Percentiles rank a stretch among this genome's conserved stretches.
phyloP scores from a whole-genome alignment of 1,139 yeast species.

The Yamadazyma taylorii region DNA sequence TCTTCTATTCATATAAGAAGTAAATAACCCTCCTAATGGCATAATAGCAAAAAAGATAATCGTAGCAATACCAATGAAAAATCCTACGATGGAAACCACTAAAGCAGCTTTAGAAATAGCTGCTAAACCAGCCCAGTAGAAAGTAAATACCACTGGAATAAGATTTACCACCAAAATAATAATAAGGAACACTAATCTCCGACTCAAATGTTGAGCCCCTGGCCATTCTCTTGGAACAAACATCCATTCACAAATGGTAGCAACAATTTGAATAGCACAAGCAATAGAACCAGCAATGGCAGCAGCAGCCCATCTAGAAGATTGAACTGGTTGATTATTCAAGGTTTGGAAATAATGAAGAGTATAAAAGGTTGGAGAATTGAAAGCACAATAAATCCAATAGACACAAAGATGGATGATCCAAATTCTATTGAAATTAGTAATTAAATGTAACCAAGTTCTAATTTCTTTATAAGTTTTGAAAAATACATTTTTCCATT shows the following conservation, averaged over 20 bases:
- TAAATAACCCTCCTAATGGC: constrained; percentile 97
- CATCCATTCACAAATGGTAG: constrained; percentile 91
- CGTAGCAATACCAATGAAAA: constrained; percentile 85
- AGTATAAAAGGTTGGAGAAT: constrained; percentile 89
- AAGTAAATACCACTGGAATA: constrained; percentile 84
- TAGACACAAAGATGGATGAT: constrained; percentile 82
- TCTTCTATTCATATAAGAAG: constrained; percentile 85
- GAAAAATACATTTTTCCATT: constrained; percentile 90
- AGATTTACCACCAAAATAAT: constrained; percentile 69
- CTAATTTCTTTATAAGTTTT: constrained; percentile 96
- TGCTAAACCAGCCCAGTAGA: constrained; percentile 75
- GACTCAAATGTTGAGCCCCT: constrained; percentile 94
- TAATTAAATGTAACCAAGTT: constrained; percentile 95
- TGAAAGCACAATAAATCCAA: constrained; percentile 95
- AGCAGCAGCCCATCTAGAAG: constrained; percentile 88
- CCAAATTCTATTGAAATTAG: constrained; percentile 98
- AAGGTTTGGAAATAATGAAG: constrained; percentile 78
- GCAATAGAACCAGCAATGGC: constrained; percentile 95
- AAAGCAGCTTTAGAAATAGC: constrained; percentile 72
- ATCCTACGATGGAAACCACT: constrained; percentile 83
- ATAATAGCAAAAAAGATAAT: constrained; percentile 83
- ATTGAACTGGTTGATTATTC: constrained; percentile 82
- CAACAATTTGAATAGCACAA: constrained; percentile 73
- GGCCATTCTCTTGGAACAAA: constrained; percentile 99
- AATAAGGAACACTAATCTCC: constrained; percentile 78